phyloP scores from a whole-genome alignment of 2,329 filamentous ascomycete species.

The Calonectria crousiana region DNA sequence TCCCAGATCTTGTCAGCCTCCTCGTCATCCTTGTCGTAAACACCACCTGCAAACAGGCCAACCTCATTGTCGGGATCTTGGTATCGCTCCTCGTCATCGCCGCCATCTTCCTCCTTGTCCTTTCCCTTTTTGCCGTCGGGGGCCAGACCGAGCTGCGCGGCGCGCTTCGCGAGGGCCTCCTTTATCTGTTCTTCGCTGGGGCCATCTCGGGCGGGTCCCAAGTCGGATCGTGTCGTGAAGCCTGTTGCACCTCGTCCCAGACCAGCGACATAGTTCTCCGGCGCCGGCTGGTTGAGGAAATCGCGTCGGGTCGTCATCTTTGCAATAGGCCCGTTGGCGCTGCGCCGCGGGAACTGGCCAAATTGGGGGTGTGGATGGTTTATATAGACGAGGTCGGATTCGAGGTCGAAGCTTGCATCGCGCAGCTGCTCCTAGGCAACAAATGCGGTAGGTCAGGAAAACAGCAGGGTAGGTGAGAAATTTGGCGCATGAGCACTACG shows the following conservation, averaged over 20 bases:
- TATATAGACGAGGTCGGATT: neutral
- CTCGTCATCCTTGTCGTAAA: slow-evolving; percentile 97
- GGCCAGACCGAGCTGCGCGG: slow-evolving; percentile 81
- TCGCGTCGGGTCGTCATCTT: slow-evolving; percentile 77
- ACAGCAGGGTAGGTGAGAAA: slow-evolving; percentile 1
- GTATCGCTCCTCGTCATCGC: slow-evolving; percentile 84
- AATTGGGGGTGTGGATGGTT: slow-evolving; percentile 10
- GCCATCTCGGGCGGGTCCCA: slow-evolving; percentile 94
- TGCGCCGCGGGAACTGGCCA: slow-evolving; percentile 19
- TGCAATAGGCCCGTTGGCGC: slow-evolving; percentile 31
- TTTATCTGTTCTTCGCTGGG: slow-evolving; percentile 99
- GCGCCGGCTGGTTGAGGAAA: slow-evolving; percentile 88
- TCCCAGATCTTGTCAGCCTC: slow-evolving; percentile 97
- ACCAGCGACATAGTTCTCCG: slow-evolving; percentile 93
- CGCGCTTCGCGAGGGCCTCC: slow-evolving; percentile 94
- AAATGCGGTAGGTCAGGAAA: slow-evolving; percentile 13
- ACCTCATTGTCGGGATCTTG: slow-evolving; percentile 98
- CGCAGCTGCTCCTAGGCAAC: slow-evolving; percentile 21
- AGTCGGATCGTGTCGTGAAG: slow-evolving; percentile 96
- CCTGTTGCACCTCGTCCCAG: slow-evolving; percentile 97
- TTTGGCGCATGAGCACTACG: neutral
- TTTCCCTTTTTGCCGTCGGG: slow-evolving; percentile 79
- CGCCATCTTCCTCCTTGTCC: slow-evolving; percentile 78
- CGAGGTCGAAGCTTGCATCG: slow-evolving; percentile 20
- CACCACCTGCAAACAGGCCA: slow-evolving; percentile 92